Evolutionary conservation across 1,139 yeast species (phyloP), one percentile per base, ranked within the genome.

Genomic region (Sugiyamaella grinbergsii): DNA sequence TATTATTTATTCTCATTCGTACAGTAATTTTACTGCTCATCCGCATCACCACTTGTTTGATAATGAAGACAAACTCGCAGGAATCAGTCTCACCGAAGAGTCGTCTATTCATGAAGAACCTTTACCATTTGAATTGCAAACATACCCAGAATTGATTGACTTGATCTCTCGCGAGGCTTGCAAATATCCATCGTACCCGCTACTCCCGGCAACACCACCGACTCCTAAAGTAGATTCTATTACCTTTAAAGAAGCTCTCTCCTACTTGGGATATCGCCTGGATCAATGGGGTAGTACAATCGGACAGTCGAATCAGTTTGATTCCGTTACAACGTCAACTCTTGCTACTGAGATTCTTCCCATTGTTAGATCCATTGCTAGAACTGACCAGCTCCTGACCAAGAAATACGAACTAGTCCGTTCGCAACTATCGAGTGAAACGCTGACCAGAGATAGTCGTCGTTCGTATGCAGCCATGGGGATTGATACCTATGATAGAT

Each of bases 281-380:
- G 46, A 37, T 20, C 44, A 43, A 11, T 36, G 49, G 44, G 54
- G 55, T 16, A 36, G 38, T 29, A 28, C 42, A 6, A 15, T 29
- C 2, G 51, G 42, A 3, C 40, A 47, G 10, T 49, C 52, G 31
- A 53, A 53, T 32, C 39, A 51, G 20, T 54, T 60, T 34, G 63
- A 61, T 32, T 42, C 54, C 16, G 20, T 40, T 6, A 50, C 55
- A n/a, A 51, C 50, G 2, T 42, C 47, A 8, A 48, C 42, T 6
- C 41, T 61, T 38, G 56, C 56, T 4, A 28, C 57, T 2, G 70
- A 68, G 29, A 46, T 66, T 8, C 58, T 59, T 1, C 71, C 71
- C 2, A 60, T 52, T 44, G 53, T 61, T 20, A 58, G 71, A 5
- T 45, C 46, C 1, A 65, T 68, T 57, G 71, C 68, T 2, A 51